Evolutionary conservation across 345 rosid species (phyloP), one percentile per base, ranked within the genome.

Genomic region (Mercurialis annua): DNA sequence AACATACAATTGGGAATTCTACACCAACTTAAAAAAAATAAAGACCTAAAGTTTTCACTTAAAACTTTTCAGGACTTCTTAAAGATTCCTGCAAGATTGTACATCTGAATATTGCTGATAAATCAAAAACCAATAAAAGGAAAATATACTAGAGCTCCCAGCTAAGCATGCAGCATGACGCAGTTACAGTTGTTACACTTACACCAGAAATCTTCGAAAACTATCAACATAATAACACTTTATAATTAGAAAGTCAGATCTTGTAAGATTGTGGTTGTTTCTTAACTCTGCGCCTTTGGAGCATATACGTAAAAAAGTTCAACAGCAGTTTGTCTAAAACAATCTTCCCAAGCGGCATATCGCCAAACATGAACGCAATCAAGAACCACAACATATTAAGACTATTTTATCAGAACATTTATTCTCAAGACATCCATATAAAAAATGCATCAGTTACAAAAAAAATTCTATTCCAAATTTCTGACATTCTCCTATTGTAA

Each of bases 401-500:
- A 34, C 11, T 17, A 31, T 17, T 5, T 7, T 16, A 56, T 24
- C n/a, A 26, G 34, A 30, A 21, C n/a, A 16, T 55, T 55, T 21
- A 29, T 55, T 29, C n/a, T 7, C 29, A 29, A 40, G 60, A 54
- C 36, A 29, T 27, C 11, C 33, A 0, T 29, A 17, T 26, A 17
- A 30, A 40, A 55, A 26, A 55, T 17, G 21, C 40, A 55, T 16
- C 40, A 55, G 3, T 31, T 5, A 21, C 6, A 2, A 20, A 29
- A 18, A 6, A 0, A 33, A 6, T 8, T 10, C 15, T 33, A n/a
- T 18, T 58, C n/a, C 14, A 58, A 57, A 33, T 18, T 16, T 3
- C 17, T n/a, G 26, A 58, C 26, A 58, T 16, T 58, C 23, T 58
- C 38, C 61, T 18, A 58, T 16, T 58, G 20, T n/a, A 64, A 61